Evolutionary conservation across 1,284 basidiomycete species (phyloP).

Genomic region (Rhodotorula sp.): DNA sequence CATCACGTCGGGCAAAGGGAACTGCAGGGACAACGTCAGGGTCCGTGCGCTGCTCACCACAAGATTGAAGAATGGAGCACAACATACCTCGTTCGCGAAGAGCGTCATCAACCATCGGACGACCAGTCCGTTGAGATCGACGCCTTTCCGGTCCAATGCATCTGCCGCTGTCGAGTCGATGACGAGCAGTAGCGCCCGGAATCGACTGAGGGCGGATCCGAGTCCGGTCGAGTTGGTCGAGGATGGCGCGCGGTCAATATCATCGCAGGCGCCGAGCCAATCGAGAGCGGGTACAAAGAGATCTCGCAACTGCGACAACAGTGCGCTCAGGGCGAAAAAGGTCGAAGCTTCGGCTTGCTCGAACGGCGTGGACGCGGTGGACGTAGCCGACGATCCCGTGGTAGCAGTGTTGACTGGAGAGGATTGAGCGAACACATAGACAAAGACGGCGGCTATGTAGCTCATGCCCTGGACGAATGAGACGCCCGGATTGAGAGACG

Average conservation of each 20-base stretch:
- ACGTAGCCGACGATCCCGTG: not conserved
- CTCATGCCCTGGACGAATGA: slow-evolving; percentile 41
- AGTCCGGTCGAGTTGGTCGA: slow-evolving; percentile 9
- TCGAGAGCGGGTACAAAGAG: slow-evolving; percentile 34
- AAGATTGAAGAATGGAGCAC: accelerated
- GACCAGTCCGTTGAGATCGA: slow-evolving; percentile 23
- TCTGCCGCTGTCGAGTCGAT: slow-evolving; percentile 33
- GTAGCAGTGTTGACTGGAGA: not conserved
- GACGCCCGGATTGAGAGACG: slow-evolving; percentile 38
- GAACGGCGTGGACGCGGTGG: not conserved
- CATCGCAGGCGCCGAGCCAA: slow-evolving; percentile 1
- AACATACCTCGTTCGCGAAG: slow-evolving; percentile 33
- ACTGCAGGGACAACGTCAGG: slow-evolving; percentile 4
- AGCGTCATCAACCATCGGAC: slow-evolving; percentile 37
- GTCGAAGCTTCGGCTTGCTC: slow-evolving; percentile 17
- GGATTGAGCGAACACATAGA: slow-evolving; percentile 14
- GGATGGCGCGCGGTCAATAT: no score
- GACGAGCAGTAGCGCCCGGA: slow-evolving; percentile 23
- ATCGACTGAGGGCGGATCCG: slow-evolving; percentile 26
- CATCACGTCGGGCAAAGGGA: slow-evolving; percentile 35
- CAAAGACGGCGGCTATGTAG: slow-evolving; percentile 21
- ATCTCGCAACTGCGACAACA: slow-evolving; percentile 36
- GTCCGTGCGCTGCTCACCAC: no score
- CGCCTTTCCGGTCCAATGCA: slow-evolving; percentile 25
- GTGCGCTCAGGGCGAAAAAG: slow-evolving; percentile 36